A percentile compares a stretch with the other conserved stretches of the same genome.
phyloP scores from a whole-genome alignment of 73 alveolate species.

The Paramecium biaurelia region DNA sequence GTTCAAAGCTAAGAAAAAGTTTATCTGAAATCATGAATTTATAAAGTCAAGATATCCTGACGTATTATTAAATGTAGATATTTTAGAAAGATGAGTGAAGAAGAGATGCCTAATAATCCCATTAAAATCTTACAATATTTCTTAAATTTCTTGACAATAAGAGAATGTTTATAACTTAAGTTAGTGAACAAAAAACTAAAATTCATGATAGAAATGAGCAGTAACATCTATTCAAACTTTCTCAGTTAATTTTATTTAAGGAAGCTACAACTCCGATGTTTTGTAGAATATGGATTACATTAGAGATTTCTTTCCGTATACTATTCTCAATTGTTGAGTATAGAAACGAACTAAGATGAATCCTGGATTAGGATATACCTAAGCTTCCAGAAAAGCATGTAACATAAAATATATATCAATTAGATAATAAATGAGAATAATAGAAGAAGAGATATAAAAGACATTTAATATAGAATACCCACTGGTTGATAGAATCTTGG shows the following conservation, averaged over 20 bases:
- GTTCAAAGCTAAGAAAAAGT: not conserved
- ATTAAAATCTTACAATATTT: not conserved
- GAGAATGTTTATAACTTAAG: not conserved
- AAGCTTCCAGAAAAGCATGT: not conserved
- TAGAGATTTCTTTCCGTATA: not conserved
- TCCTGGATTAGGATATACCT: conserved; percentile 7
- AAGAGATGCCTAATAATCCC: conserved; percentile 3
- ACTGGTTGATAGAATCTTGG: not conserved
- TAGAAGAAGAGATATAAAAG: not conserved
- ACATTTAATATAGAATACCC: not conserved
- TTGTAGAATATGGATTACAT: conserved; percentile 43
- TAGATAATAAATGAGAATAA: not conserved
- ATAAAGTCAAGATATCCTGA: not conserved
- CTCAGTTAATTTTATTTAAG: not conserved
- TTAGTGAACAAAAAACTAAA: conserved; percentile 1
- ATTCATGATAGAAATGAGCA: conserved; percentile 8
- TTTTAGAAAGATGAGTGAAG: not conserved
- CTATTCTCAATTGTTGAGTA: not conserved
- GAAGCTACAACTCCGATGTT: not conserved
- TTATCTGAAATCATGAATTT: not conserved
- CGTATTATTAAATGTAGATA: not conserved
- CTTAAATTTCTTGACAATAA: not conserved
- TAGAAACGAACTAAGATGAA: not conserved
- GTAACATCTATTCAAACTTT: not conserved
- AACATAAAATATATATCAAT: not conserved